A percentile compares a stretch with the other conserved stretches of the same genome.
Conservation (phyloP, 257 asterid genomes). For the Solanum verrucosum region DNA sequence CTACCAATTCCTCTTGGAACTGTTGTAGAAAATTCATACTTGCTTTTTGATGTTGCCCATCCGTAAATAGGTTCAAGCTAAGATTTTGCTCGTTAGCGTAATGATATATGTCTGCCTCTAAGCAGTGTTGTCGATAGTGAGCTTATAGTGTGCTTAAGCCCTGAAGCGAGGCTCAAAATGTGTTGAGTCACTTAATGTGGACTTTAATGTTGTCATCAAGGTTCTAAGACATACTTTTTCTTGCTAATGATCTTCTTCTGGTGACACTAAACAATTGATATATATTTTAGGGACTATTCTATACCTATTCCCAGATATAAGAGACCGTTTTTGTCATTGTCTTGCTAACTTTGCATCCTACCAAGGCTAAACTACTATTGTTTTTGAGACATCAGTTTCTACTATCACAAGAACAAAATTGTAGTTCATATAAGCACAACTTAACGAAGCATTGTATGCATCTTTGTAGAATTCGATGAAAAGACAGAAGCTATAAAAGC, state of each 20-base stretch:
- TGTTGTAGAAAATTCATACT: background rate
- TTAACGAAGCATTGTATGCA: background rate
- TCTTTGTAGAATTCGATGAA: background rate
- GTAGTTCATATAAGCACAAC: background rate
- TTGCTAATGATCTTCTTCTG: background rate
- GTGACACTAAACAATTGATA: background rate
- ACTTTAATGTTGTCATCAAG: background rate
- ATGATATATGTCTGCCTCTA: background rate
- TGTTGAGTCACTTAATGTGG: background rate
- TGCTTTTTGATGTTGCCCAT: background rate
- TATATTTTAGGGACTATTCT: background rate
- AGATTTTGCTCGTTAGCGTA: background rate
- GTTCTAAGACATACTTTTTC: background rate
- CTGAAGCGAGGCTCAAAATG: background rate
- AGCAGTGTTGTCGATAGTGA: background rate
- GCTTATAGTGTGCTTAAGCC: background rate
- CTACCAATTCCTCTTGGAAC: background rate
- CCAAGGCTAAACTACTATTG: background rate
- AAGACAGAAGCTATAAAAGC: background rate
- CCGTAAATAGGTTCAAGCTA: background rate
- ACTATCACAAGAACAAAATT: background rate
- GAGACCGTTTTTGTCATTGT: background rate
- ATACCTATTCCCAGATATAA: background rate
- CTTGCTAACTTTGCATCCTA: background rate
- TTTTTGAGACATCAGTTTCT: background rate